phyloP scores from a whole-genome alignment of 139 green algal species.

The Raphidocelis subcapitata region DNA sequence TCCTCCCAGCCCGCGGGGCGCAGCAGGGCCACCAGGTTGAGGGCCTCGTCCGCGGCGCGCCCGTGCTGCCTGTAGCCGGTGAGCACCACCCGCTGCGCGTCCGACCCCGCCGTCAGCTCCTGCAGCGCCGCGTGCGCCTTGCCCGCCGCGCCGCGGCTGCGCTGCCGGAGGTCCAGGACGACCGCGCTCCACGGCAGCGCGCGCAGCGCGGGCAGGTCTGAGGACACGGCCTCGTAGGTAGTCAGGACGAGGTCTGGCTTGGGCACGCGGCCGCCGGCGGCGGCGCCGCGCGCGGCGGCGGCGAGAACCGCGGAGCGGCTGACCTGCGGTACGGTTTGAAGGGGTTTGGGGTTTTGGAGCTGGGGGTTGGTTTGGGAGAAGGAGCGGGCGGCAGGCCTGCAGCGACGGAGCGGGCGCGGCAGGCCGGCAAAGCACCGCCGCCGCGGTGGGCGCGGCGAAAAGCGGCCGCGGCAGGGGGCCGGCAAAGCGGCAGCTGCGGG shows the following conservation, averaged over 20 bases:
- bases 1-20: constrained; percentile 15
- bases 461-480: too few relatives aligned
- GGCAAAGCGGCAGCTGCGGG: too few relatives aligned
- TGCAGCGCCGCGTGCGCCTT: constrained; percentile 43
- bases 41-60: constrained; percentile 23
- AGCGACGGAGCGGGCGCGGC: too few relatives aligned
- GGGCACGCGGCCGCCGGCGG: constrained; percentile 31
- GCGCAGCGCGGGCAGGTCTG: constrained; percentile 10
- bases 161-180: constrained; percentile 72
- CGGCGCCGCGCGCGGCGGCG: constrained; percentile 1
- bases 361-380: background rate
- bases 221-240: constrained; percentile 58
- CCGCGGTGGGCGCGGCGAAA: background rate
- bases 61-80: constrained; percentile 1
- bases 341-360: background rate
- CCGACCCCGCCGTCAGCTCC: constrained; percentile 13
- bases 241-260: constrained; percentile 78
- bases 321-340: background rate
- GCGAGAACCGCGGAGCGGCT: background rate
- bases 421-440: too few relatives aligned
- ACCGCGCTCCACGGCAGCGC: constrained; percentile 63
- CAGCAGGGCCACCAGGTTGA: constrained; percentile 36
- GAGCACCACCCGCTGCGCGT: constrained; percentile 48
- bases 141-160: constrained; percentile 33
- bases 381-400: too few relatives aligned